phyloP scores from a whole-genome alignment of 768 basidiomycete species.

The Fomitopsis pulvina region DNA sequence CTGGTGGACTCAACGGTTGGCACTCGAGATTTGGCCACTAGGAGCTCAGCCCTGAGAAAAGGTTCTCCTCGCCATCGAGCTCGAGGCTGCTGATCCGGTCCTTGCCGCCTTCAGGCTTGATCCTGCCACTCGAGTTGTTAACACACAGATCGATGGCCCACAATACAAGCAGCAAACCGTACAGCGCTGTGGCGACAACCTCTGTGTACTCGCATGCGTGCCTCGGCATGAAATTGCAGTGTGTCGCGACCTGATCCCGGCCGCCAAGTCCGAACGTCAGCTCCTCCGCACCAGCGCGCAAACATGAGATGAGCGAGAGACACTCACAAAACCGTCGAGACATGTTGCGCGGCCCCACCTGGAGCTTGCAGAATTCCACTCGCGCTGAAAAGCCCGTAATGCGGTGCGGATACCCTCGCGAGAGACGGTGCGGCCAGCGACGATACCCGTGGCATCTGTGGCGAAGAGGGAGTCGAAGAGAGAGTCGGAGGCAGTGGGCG shows the following conservation, averaged over 20 bases:
- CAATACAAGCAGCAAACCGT: too few relatives aligned
- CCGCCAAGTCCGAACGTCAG: neutral
- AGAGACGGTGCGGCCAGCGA: constrained; percentile 18
- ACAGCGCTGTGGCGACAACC: neutral
- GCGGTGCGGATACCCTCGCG: constrained; percentile 18
- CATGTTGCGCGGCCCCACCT: constrained; percentile 3
- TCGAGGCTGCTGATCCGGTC: constrained; percentile 14
- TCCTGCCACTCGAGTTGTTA: neutral
- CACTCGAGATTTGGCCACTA: neutral
- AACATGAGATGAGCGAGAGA: neutral
- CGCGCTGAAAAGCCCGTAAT: constrained; percentile 19
- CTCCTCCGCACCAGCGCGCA: neutral
- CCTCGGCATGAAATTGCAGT: neutral
- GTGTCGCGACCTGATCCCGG: neutral
- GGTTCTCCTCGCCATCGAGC: constrained; percentile 16
- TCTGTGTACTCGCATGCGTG: neutral
- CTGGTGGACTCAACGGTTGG: neutral
- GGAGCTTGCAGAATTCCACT: constrained; percentile 14
- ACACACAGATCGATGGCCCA: too few relatives aligned
- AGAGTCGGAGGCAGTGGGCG: constrained; percentile 21
- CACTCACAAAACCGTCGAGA: neutral
- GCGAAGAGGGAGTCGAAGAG: constrained; percentile 21
- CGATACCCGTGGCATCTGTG: constrained; percentile 14
- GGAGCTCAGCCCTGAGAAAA: constrained; percentile 5
- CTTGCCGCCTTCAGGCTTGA: constrained; percentile 14